Conservation (phyloP, 1,284 basidiomycete species). For the Ustilago nuda region DNA sequence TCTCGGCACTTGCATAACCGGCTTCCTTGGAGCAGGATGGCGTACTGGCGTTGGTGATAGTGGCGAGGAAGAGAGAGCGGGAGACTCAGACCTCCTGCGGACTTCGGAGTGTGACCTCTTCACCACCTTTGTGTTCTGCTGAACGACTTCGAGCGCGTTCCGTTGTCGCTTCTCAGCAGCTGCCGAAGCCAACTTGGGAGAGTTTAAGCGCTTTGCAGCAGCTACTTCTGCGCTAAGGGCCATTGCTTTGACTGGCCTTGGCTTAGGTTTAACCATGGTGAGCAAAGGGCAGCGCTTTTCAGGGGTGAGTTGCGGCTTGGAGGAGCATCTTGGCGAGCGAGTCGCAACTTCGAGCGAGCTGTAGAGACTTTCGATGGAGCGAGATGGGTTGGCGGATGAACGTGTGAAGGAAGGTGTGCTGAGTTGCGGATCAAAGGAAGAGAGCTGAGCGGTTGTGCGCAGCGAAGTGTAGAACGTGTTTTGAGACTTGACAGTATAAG, state of each 20-base stretch:
- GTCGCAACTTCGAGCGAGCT: constrained; percentile 28
- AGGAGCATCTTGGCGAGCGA: constrained; percentile 30
- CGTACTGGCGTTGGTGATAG: background rate
- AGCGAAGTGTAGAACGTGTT: constrained; percentile 27
- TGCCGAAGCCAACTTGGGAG: constrained; percentile 2
- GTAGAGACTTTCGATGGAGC: constrained; percentile 20
- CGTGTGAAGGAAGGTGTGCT: background rate
- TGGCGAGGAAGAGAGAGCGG: background rate
- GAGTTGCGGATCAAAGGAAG: constrained; percentile 12
- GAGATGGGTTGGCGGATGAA: background rate
- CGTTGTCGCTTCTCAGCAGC: constrained; percentile 15
- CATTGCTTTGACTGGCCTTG: constrained; percentile 17
- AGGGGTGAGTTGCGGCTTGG: constrained; percentile 16
- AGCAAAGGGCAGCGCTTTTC: constrained; percentile 7
- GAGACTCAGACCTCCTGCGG: constrained; percentile 1
- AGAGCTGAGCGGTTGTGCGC: constrained; percentile 15
- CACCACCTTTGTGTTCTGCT: constrained; percentile 16
- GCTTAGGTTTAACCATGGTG: constrained; percentile 44
- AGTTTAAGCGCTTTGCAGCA: constrained; percentile 14
- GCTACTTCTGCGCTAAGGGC: constrained; percentile 15
- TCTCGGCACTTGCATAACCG: constrained; percentile 8
- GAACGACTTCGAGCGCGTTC: constrained; percentile 13
- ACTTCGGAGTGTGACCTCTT: background rate
- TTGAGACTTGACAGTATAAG: constrained; percentile 38
- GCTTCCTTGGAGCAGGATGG: background rate